A percentile compares a stretch with the other conserved stretches of the same genome.
phyloP scores from a whole-genome alignment of 208 protist species.

The Wallacemonas sp. region DNA sequence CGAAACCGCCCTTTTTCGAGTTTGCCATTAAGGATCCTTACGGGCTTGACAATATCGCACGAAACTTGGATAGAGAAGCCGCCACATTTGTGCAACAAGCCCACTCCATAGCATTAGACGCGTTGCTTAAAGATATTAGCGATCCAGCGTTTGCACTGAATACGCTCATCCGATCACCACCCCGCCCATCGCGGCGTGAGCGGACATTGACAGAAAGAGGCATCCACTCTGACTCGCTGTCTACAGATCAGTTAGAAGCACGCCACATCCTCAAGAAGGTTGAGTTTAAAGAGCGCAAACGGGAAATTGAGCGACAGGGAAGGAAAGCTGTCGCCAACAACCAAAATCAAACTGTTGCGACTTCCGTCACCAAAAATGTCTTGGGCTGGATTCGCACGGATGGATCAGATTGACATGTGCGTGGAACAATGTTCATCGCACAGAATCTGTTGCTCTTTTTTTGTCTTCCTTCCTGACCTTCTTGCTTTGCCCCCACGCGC shows the following conservation, averaged over 20 bases:
- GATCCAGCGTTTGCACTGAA: slow-evolving; percentile 53
- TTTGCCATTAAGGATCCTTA: slow-evolving; percentile 91
- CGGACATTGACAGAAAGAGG: slow-evolving; percentile 61
- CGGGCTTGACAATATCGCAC: slow-evolving; percentile 84
- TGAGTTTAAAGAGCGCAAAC: slow-evolving; percentile 74
- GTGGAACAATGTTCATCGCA: neutral
- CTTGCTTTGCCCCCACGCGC: too few species aligned
- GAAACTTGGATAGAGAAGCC: slow-evolving; percentile 75
- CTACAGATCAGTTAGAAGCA: slow-evolving; percentile 76
- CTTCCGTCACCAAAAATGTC: slow-evolving; percentile 80
- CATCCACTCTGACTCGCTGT: slow-evolving; percentile 59
- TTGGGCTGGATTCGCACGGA: slow-evolving; percentile 85
- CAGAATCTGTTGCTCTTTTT: neutral
- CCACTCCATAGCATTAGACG: slow-evolving; percentile 40
- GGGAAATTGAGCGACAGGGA: slow-evolving; percentile 70
- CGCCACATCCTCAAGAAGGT: slow-evolving; percentile 74
- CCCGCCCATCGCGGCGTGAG: slow-evolving; percentile 32
- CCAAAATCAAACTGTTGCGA: slow-evolving; percentile 67
- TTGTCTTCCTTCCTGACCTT: neutral
- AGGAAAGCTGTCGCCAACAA: slow-evolving; percentile 45
- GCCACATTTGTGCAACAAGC: slow-evolving; percentile 57
- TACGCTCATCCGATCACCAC: slow-evolving; percentile 46
- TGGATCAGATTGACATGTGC: slow-evolving; percentile 2
- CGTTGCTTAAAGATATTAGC: slow-evolving; percentile 41
- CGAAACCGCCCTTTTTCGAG: slow-evolving; percentile 79